Evolutionary conservation across 1,284 basidiomycete genomes (phyloP).

Genomic region (Xerocomus minutiporus): DNA sequence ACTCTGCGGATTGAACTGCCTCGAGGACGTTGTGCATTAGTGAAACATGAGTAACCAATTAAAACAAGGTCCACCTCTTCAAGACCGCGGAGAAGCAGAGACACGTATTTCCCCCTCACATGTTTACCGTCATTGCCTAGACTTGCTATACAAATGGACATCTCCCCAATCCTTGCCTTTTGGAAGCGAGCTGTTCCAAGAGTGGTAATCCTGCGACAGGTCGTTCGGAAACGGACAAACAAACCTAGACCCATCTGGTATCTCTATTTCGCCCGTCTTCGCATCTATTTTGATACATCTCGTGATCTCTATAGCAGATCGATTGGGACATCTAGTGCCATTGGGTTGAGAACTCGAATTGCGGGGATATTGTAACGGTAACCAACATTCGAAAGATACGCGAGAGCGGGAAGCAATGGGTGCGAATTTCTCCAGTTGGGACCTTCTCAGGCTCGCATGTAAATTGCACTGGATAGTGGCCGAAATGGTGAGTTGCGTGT

Average conservation of each 20-base stretch:
- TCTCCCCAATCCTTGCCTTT: constrained; percentile 53
- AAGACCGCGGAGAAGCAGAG: constrained; percentile 23
- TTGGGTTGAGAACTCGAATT: constrained; percentile 5
- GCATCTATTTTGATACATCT: constrained; percentile 51
- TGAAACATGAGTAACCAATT: constrained; percentile 25
- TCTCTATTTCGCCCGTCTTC: constrained; percentile 58
- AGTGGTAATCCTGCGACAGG: constrained; percentile 2
- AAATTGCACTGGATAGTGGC: constrained; percentile 43
- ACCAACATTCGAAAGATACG: constrained; percentile 69
- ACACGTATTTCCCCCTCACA: constrained; percentile 5
- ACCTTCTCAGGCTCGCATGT: constrained; percentile 46
- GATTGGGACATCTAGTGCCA: constrained; percentile 52
- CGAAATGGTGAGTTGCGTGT: constrained; percentile 9
- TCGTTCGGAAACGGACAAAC: constrained; percentile 15
- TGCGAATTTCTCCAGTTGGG: constrained; percentile 30
- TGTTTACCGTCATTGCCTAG: constrained; percentile 11
- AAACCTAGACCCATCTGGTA: constrained; percentile 48
- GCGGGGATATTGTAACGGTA: neutral
- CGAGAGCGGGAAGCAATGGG: constrained; percentile 65
- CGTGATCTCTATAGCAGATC: constrained; percentile 69
- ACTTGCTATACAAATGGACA: constrained; percentile 32
- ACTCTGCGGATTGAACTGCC: constrained; percentile 23
- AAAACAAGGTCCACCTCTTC: constrained; percentile 7
- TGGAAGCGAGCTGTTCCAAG: constrained; percentile 38
- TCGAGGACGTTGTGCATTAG: constrained; percentile 22